Evolutionary conservation across 164 flowering plant species (phyloP).

Genomic region (Aristolochia contorta): DNA sequence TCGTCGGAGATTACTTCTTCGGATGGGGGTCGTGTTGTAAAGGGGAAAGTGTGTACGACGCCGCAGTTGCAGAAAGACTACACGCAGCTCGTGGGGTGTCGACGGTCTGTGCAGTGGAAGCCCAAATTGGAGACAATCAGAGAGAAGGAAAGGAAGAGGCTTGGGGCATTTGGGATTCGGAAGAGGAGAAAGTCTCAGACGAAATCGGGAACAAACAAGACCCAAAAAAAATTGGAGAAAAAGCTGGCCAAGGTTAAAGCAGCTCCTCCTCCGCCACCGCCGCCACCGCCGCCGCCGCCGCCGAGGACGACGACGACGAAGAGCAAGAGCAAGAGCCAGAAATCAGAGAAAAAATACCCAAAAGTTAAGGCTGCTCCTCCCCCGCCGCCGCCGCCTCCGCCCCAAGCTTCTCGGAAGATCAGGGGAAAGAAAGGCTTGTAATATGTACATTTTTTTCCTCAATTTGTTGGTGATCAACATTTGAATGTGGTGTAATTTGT

Average conservation of each 20-base stretch:
- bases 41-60: conserved; percentile 35
- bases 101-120: conserved; percentile 32
- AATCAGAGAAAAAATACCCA: too few relatives aligned
- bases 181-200: conserved; percentile 6
- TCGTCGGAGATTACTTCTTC: background rate
- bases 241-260: background rate
- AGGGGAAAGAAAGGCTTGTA: background rate
- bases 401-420: background rate
- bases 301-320: too few relatives aligned
- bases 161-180: conserved; percentile 14
- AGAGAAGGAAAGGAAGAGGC: conserved; percentile 20
- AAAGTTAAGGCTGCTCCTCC: too few relatives aligned
- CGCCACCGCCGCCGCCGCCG: background rate
- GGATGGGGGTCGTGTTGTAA: background rate
- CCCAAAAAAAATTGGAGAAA: background rate
- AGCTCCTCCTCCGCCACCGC: background rate
- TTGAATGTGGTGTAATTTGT: conserved; percentile 3
- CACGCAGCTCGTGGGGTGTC: conserved; percentile 31
- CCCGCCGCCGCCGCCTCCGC: background rate
- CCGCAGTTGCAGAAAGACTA: conserved; percentile 49
- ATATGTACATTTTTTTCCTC: background rate
- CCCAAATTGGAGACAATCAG: conserved; percentile 55
- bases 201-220: background rate
- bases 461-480: background rate
- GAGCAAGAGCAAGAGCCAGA: too few relatives aligned